These are phyloP conservation scores for Colletotrichum tofieldiae DNA, from an alignment of 2,329 filamentous ascomycete genomes.

Conservation along the genomic window DNA sequence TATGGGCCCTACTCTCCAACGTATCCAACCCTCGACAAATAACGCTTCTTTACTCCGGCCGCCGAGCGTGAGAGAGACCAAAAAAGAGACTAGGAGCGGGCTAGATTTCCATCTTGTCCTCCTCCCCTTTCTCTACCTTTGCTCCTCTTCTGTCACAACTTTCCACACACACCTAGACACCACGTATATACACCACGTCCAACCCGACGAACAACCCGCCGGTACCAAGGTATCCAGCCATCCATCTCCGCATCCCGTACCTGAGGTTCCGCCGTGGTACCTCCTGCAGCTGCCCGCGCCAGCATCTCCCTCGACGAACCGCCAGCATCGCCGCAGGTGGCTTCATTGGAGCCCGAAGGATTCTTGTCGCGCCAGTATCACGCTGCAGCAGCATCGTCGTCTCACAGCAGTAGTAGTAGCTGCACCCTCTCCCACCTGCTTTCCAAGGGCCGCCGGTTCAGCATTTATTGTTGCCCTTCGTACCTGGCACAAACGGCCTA, in stretches of 20 bases:
- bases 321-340: slow-evolving; percentile 65
- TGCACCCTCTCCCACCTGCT: slow-evolving; percentile 53
- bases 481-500: slow-evolving; percentile 18
- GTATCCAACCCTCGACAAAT: slow-evolving; percentile 43
- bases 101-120: slow-evolving; percentile 37
- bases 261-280: slow-evolving; percentile 52
- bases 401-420: slow-evolving; percentile 54
- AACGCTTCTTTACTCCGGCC: slow-evolving; percentile 42
- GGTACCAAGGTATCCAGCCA: slow-evolving; percentile 27
- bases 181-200: slow-evolving; percentile 5
- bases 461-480: neutral
- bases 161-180: neutral
- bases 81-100: slow-evolving; percentile 32
- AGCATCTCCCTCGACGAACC: slow-evolving; percentile 58
- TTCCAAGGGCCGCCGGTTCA: slow-evolving; percentile 30
- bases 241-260: slow-evolving; percentile 49
- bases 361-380: slow-evolving; percentile 63
- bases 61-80: slow-evolving; percentile 19
- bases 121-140: slow-evolving; percentile 42
- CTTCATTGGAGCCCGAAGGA: slow-evolving; percentile 64
- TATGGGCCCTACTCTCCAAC: slow-evolving; percentile 50
- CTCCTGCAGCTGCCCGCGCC: slow-evolving; percentile 63
- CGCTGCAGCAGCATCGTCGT: slow-evolving; percentile 66
- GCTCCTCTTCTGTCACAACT: slow-evolving; percentile 37
- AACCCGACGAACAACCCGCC: slow-evolving; percentile 12